Evolutionary conservation across 306 rosid species (phyloP).

Genomic region (Ammopiptanthus mongolicus): DNA sequence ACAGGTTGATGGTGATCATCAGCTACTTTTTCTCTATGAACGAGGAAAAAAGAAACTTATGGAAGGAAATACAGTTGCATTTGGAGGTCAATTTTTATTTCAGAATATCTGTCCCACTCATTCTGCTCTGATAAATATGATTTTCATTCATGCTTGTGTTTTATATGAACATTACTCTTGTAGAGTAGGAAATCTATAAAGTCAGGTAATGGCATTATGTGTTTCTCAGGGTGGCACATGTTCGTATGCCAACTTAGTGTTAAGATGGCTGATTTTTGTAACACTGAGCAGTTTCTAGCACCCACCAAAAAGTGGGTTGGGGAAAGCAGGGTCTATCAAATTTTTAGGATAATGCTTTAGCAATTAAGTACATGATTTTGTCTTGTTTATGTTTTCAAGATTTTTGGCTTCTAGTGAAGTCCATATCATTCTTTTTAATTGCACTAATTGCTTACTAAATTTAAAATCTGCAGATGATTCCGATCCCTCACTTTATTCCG

Average conservation of each 20-base stretch:
- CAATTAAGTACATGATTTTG: neutral
- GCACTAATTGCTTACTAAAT: conserved; percentile 10
- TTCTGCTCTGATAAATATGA: neutral
- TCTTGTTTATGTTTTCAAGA: neutral
- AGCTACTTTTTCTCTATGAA: conserved; percentile 64
- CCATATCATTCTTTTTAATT: neutral
- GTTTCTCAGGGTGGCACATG: neutral
- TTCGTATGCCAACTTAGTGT: neutral
- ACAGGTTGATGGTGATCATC: conserved; percentile 69
- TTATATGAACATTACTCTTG: neutral
- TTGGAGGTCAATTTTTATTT: conserved; percentile 50
- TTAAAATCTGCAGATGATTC: conserved; percentile 56
- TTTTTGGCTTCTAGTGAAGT: neutral
- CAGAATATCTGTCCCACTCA: neutral
- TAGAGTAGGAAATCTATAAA: neutral
- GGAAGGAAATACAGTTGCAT: conserved; percentile 87
- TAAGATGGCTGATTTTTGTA: neutral
- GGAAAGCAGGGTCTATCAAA: neutral
- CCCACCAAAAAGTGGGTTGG: neutral
- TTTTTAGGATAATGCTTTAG: neutral
- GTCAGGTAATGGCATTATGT: neutral
- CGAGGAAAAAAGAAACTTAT: conserved; percentile 90
- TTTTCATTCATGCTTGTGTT: neutral
- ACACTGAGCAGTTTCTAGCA: neutral
- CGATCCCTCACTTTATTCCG: conserved; percentile 62